These are phyloP conservation scores for Onygenales sp. DNA, from an alignment of 2,329 filamentous ascomycete genomes.

Conservation along the genomic window DNA sequence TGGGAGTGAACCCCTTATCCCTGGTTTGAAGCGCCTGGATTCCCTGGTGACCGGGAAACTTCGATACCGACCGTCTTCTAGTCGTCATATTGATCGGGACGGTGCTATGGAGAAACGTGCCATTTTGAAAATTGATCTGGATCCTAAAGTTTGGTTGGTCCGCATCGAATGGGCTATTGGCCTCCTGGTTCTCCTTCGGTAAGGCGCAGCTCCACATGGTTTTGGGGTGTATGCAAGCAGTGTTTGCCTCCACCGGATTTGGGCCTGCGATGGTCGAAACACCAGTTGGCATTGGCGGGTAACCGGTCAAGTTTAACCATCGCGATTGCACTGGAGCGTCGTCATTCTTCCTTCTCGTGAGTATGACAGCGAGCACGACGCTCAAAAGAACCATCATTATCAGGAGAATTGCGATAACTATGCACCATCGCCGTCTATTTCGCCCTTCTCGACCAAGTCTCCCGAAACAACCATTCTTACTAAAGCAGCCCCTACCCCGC, in stretches of 20 bases:
- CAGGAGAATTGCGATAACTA: slow-evolving; percentile 43
- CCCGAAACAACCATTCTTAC: slow-evolving; percentile 56
- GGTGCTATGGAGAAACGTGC: slow-evolving; percentile 52
- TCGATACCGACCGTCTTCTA: background rate
- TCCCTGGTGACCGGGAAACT: background rate
- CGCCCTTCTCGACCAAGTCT: slow-evolving; percentile 54
- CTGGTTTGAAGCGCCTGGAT: slow-evolving; percentile 7
- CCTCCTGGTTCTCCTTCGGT: slow-evolving; percentile 65
- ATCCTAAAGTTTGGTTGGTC: slow-evolving; percentile 71
- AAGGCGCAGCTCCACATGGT: slow-evolving; percentile 81
- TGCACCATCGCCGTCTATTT: slow-evolving; percentile 52
- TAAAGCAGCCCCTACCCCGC: slow-evolving; percentile 56
- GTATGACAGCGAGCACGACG: slow-evolving; percentile 39
- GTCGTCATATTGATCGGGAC: slow-evolving; percentile 27
- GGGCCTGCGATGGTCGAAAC: slow-evolving; percentile 69
- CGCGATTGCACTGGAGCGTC: slow-evolving; percentile 29
- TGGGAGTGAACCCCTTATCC: slow-evolving; percentile 30
- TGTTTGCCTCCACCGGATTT: slow-evolving; percentile 53
- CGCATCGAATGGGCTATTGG: slow-evolving; percentile 52
- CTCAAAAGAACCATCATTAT: slow-evolving; percentile 48
- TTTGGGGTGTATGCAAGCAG: slow-evolving; percentile 60
- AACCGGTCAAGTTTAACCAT: slow-evolving; percentile 80
- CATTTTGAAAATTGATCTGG: slow-evolving; percentile 57
- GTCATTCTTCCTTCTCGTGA: slow-evolving; percentile 9
- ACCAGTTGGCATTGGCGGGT: slow-evolving; percentile 78